phyloP scores from a whole-genome alignment of 2,329 filamentous ascomycete species.

The Scytalidium sp. region DNA sequence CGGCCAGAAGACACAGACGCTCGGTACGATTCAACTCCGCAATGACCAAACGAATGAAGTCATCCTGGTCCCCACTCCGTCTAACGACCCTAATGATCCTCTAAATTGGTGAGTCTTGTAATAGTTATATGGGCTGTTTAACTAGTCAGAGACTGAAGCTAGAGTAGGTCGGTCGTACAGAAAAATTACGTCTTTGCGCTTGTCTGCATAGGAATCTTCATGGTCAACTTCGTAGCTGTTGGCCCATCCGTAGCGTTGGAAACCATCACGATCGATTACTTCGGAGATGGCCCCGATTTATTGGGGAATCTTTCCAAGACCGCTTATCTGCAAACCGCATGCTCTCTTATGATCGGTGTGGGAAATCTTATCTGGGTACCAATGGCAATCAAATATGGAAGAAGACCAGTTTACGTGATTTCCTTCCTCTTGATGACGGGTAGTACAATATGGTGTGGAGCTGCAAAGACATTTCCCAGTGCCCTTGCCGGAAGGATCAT shows the following conservation, averaged over 20 bases:
- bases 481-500: constrained; percentile 16
- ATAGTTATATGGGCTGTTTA: no score
- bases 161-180: no score
- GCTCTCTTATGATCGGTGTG: constrained; percentile 14
- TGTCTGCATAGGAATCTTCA: constrained; percentile 14
- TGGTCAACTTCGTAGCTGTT: constrained; percentile 20
- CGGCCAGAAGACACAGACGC: no score
- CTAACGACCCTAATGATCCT: constrained; percentile 32
- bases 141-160: no score
- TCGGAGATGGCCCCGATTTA: constrained; percentile 10
- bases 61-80: constrained; percentile 27
- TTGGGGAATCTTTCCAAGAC: constrained; percentile 12
- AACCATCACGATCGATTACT: constrained; percentile 15
- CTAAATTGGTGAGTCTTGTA: constrained; percentile 30
- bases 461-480: constrained; percentile 12
- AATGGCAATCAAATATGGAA: constrained; percentile 19
- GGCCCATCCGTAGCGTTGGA: constrained; percentile 17
- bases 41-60: constrained; percentile 23
- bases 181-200: constrained; percentile 10
- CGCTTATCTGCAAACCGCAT: constrained; percentile 19
- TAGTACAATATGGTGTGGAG: constrained; percentile 12
- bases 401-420: constrained; percentile 16
- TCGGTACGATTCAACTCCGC: no score
- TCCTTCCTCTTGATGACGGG: constrained; percentile 13
- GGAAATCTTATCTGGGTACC: constrained; percentile 21